Evolutionary conservation across 129 eudicot genomes (phyloP), one percentile per base, ranked within the genome.

Genomic region (Escallonia rubra): DNA sequence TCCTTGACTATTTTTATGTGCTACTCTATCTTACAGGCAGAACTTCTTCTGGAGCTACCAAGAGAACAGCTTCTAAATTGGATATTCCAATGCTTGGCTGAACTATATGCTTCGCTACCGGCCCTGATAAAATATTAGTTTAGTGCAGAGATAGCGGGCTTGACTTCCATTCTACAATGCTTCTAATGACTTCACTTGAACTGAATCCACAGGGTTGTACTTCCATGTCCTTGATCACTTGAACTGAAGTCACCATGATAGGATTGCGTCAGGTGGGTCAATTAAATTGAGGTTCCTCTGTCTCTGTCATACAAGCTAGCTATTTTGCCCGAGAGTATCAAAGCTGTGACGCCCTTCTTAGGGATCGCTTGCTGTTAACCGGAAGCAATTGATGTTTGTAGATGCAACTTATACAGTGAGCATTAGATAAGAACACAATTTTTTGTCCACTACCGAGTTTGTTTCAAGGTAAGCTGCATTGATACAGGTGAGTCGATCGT

Each of bases 51-150:
- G 77, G 98, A 92, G 72, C 72, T 92, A 61, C 98, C 98, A 8
- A 81, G 79, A 64, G 98, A 88, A 67, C 98, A 92, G 83, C 89
- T 92, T 65, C 98, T 88, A 45, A 86, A 84, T 66, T 92, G 98
- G 98, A 85, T 86, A 67, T 92, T 92, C 77, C 95, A 86, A 72
- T 86, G 95, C 74, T 76, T 92, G 52, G 87, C 87, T 2, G 95
- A 86, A 78, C 95, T 92, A 49, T 86, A 92, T 70, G 78, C 95
- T 58, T 82, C 95, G 8, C 61, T 92, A 67, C 98, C 98, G 1
- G 80, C 96, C 45, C 86, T 92, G 42, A 81, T 92, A 62, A 92
- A 86, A 66, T 92, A 83, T 68, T 88, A 87, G 76, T 70, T 56
- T 7, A 16, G 63, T 9, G 3, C 9, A 12, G 71, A 64, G 49